Percentiles rank a stretch among this genome's conserved stretches.
Conservation (phyloP, 2,329 filamentous ascomycete genomes). For the Botryotinia globosa region DNA sequence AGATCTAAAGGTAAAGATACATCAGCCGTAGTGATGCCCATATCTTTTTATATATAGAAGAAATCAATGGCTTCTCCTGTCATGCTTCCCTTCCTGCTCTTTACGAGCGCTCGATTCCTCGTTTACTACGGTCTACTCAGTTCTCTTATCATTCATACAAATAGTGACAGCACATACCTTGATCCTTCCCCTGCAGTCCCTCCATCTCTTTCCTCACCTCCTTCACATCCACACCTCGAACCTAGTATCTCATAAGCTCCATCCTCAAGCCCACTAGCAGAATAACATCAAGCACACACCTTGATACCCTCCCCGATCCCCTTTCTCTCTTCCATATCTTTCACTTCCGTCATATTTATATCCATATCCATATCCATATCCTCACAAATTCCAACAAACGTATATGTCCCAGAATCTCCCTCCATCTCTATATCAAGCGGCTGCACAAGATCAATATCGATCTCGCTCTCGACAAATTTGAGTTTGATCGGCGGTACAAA, state of each 20-base stretch:
- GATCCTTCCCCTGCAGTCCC: not conserved
- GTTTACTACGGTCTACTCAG: not conserved
- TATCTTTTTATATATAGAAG: not conserved
- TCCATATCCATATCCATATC: too few relatives aligned
- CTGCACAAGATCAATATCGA: not conserved
- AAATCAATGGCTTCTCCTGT: not conserved
- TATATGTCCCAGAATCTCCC: not conserved
- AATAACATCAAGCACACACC: not conserved
- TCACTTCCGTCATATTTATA: too few relatives aligned
- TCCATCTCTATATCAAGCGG: not conserved
- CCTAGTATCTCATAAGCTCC: not conserved
- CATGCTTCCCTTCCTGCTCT: not conserved
- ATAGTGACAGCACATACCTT: not conserved
- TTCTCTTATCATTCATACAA: too few relatives aligned
- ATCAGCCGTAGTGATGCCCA: too few relatives aligned
- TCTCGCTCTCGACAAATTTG: not conserved
- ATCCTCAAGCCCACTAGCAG: not conserved
- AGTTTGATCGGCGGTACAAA: not conserved
- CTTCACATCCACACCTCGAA: too few relatives aligned
- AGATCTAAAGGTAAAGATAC: too few relatives aligned
- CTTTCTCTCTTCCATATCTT: rapidly evolving
- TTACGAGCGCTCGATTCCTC: not conserved
- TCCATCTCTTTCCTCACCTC: too few relatives aligned
- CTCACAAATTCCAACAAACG: not conserved
- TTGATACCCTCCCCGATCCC: rapidly evolving